Base-by-base conservation (phyloP, 1,284 basidiomycete species). In the Austroboletus rostrupii region DNA sequence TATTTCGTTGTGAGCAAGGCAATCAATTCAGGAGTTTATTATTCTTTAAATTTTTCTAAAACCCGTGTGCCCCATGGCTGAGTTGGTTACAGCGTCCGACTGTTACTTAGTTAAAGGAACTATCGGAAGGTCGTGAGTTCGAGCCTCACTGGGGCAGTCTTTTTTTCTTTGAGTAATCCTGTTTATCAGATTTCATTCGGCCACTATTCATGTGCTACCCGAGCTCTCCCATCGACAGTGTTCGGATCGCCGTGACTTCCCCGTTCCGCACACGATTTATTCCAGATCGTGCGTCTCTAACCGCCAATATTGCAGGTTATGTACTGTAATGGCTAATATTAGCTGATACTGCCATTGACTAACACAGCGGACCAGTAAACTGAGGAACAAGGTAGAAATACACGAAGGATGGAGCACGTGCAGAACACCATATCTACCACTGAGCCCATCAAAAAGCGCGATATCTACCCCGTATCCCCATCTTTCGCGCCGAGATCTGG, bases 61-160 rank as follows among this genome's bases (percentile, higher is more conserved):
- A 5, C 4, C 3, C 5, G 4, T 20, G 16, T 85, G 83, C 82
- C 81, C 83, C 83, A 76, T 85, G 83, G 83, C 82, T 85, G 74
- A 85, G 83, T 82, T 85, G 83, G 82, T 84, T 77, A 85, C 76
- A 83, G 83, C 83, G 83, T 85, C 80, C 82, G 83, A 85, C 82
- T 85, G 83, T 85, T 85, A 81, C 28, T 29, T 29, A 12, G 23
- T 7, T 7, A 0, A 26, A 16, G 3, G 13, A 17, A 49, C 48
- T 35, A 81, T 83, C 81, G 81, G 80, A 82, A 83, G 80, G 80
- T 83, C 80, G 75, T 75, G 81, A 83, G 81, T 83, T 83, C 81
- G 78, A 83, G 72, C 79, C 80, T 83, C 81, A 75, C 73, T 72
- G 80, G 80, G 79, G 80, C 80, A 83, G 80, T 39, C 12, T 40